These are phyloP conservation scores for Patellaria atrata DNA, from an alignment of 495 filamentous ascomycete genomes.

Conservation along the genomic window DNA sequence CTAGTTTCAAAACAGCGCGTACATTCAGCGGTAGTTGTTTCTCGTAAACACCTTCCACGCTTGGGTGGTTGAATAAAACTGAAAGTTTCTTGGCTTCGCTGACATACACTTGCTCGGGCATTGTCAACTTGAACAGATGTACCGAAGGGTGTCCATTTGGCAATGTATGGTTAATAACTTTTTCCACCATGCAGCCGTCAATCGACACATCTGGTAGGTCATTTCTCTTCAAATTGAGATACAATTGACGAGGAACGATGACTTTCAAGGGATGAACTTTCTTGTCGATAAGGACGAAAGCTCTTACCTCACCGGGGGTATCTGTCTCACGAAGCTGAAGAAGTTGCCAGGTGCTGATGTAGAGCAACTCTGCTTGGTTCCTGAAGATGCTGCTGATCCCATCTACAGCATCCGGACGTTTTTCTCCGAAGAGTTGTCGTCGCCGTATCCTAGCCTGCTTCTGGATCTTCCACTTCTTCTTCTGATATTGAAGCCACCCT, in stretches of 20 bases:
- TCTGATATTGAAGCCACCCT: conserved; percentile 87
- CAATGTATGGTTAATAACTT: conserved; percentile 67
- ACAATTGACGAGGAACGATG: conserved; percentile 77
- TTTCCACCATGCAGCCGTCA: conserved; percentile 73
- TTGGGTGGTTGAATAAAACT: conserved; percentile 74
- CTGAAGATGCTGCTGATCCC: conserved; percentile 78
- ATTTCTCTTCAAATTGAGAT: conserved; percentile 75
- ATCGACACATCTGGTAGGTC: conserved; percentile 85
- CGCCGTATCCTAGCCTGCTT: conserved; percentile 78
- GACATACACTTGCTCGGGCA: conserved; percentile 79
- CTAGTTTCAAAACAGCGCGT: conserved; percentile 74
- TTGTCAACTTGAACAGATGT: conserved; percentile 82
- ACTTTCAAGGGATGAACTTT: conserved; percentile 81
- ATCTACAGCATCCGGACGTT: conserved; percentile 48
- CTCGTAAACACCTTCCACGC: conserved; percentile 94
- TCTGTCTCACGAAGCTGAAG: conserved; percentile 72
- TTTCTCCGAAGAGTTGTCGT: conserved; percentile 86
- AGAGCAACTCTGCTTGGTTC: conserved; percentile 77
- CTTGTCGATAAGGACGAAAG: conserved; percentile 83
- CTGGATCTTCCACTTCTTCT: conserved; percentile 98
- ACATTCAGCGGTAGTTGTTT: conserved; percentile 74
- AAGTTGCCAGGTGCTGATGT: conserved; percentile 86
- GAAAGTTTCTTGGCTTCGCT: conserved; percentile 69
- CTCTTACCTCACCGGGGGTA: conserved; percentile 68
- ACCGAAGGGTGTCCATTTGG: conserved; percentile 92